phyloP scores from a whole-genome alignment of 192 early-diverging fungal species.

The Backusella tarrabulga region DNA sequence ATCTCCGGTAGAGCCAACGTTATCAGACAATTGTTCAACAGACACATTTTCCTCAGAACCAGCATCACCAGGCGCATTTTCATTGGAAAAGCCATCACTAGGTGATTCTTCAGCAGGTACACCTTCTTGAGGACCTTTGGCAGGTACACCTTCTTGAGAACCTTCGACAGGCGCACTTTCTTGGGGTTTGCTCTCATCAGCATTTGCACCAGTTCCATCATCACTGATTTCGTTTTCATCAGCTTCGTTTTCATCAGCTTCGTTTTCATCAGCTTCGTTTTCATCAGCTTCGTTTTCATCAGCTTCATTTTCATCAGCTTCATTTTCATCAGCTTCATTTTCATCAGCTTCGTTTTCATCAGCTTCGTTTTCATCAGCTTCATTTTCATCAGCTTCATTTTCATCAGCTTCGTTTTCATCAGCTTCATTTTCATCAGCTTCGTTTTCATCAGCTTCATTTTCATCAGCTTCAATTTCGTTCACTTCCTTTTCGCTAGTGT shows the following conservation, averaged over 20 bases:
- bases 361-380: background rate
- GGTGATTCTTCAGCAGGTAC: background rate
- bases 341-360: background rate
- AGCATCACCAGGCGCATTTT: background rate
- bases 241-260: background rate
- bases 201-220: conserved; percentile 6
- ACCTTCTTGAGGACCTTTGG: background rate
- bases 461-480: background rate
- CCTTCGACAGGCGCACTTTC: too few relatives aligned
- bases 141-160: too few relatives aligned
- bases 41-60: background rate
- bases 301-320: background rate
- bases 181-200: background rate
- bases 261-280: background rate
- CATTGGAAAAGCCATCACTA: background rate
- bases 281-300: background rate
- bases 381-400: background rate
- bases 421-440: background rate
- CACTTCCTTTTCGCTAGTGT: background rate
- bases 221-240: conserved; percentile 13
- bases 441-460: background rate
- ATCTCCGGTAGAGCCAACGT: background rate
- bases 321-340: background rate
- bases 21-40: background rate
- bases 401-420: background rate